phyloP scores from a whole-genome alignment of 371 early-diverging fungal genomes.

The Mucor saturninus region DNA sequence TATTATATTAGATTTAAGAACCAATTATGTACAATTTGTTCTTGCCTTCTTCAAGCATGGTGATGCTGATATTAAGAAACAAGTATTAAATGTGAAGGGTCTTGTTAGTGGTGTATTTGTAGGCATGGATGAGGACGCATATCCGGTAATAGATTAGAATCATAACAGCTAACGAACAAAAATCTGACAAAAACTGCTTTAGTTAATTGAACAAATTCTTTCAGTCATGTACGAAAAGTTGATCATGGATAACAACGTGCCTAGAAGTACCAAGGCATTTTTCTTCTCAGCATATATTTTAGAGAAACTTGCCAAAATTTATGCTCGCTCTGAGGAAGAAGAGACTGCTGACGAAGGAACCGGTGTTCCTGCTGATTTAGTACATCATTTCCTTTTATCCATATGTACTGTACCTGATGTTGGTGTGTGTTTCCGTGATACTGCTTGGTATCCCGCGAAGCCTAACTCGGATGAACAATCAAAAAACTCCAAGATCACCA shows the following conservation, averaged over 20 bases:
- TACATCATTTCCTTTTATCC: slow-evolving; percentile 73
- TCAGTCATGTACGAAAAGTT: slow-evolving; percentile 60
- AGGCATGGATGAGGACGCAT: slow-evolving; percentile 69
- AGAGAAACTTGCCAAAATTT: slow-evolving; percentile 69
- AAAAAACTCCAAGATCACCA: slow-evolving; percentile 53
- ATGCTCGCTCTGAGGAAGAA: slow-evolving; percentile 56
- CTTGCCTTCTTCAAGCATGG: slow-evolving; percentile 78
- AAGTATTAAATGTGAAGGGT: slow-evolving; percentile 72
- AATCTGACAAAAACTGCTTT: background rate
- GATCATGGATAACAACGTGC: slow-evolving; percentile 66
- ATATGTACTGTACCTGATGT: slow-evolving; percentile 76
- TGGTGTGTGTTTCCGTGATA: slow-evolving; percentile 77
- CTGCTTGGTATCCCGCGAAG: slow-evolving; percentile 76
- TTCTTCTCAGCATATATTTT: slow-evolving; percentile 75
- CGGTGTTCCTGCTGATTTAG: slow-evolving; percentile 64
- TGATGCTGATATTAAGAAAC: slow-evolving; percentile 69
- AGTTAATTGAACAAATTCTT: slow-evolving; percentile 70
- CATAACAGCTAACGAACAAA: background rate
- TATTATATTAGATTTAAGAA: slow-evolving; percentile 51
- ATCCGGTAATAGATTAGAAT: slow-evolving; percentile 44
- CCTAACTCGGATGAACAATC: slow-evolving; percentile 22
- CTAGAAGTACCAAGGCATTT: slow-evolving; percentile 58
- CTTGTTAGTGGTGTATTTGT: slow-evolving; percentile 68
- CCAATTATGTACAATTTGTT: slow-evolving; percentile 74
- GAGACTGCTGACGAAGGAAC: slow-evolving; percentile 35